Evolutionary conservation across 495 filamentous ascomycete species (phyloP), one percentile per base, ranked within the genome.

Genomic region (Neurospora africana): DNA sequence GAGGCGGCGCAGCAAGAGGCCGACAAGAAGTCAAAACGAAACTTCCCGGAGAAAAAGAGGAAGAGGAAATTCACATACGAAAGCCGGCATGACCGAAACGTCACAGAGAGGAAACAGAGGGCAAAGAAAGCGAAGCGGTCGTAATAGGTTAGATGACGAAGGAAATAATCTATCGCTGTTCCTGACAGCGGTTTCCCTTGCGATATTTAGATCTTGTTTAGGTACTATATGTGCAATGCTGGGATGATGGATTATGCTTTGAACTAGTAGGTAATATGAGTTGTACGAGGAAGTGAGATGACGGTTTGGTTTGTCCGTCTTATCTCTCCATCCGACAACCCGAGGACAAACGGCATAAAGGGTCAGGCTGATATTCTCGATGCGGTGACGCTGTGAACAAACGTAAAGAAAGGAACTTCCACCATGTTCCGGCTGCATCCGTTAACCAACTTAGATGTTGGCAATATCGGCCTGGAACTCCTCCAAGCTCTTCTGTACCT

Each of bases 11-110:
- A 15, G 69, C 73, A 68, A 78, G 82, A 58, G 80, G 82, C 72
- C 77, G 79, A 74, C 76, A 71, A 68, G 75, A 74, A 71, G 78
- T 78, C 35, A 75, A 77, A 71, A 74, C 77, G 41, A 74, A 80
- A 75, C 72, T 74, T 17, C 53, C 23, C 68, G 30, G 73, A 71
- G 30, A 76, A 89, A 69, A 95, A 93, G 84, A 94, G 90, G 84
- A 97, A 92, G 84, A 90, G 91, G 81, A 94, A 94, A 81, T 98
- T 98, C 78, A 87, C 92, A 23, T 99, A 99, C 81, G 91, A 97
- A 81, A 93, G 85, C 71, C 95, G 95, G 84, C 74, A 82, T 43
- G 86, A 97, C 73, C 89, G 94, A 74, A 91, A 91, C 77, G 73
- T 89, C 30, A 87, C 84, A 13, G 84, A 85, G 74, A 83, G 81